Percentiles rank a stretch among this genome's conserved stretches.
phyloP scores from a whole-genome alignment of 2,329 filamentous ascomycete species.

The Ophiostoma australiae region DNA sequence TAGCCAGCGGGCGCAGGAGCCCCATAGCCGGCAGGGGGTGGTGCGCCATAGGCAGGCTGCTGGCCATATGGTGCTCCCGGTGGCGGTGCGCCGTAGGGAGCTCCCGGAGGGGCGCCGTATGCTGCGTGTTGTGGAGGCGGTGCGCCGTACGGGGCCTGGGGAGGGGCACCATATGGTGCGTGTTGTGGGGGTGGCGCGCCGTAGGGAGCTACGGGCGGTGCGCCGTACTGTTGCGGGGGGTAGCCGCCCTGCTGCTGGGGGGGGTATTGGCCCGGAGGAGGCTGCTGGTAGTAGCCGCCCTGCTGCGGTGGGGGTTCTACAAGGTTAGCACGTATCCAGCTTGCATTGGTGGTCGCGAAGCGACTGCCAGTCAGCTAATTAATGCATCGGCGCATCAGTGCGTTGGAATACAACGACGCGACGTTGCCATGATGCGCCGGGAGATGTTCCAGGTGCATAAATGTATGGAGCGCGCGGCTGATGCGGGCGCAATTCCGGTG shows the following conservation, averaged over 20 bases:
- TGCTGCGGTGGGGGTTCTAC: conserved; percentile 30
- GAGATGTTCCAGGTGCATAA: not conserved
- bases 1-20: conserved; percentile 32
- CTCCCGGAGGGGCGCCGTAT: conserved; percentile 32
- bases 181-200: conserved; percentile 30
- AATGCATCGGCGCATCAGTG: not conserved
- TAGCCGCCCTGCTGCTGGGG: conserved; percentile 30
- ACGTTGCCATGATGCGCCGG: not conserved
- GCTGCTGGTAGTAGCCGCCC: conserved; percentile 29
- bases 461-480: not conserved
- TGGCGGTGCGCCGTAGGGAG: conserved; percentile 28
- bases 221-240: conserved; percentile 27
- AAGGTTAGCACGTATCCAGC: not conserved
- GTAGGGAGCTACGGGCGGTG: conserved; percentile 31
- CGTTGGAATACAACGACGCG: too few relatives aligned
- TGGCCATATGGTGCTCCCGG: conserved; percentile 33
- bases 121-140: conserved; percentile 4
- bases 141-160: conserved; percentile 16
- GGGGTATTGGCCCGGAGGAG: conserved; percentile 22
- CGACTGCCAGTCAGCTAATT: not conserved
- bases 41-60: conserved; percentile 26
- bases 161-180: conserved; percentile 32
- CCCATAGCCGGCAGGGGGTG: conserved; percentile 33
- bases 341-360: not conserved
- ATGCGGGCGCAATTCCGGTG: not conserved